phyloP scores from a whole-genome alignment of 805 yeast genomes.

The Starmerella potacharoeniae region DNA sequence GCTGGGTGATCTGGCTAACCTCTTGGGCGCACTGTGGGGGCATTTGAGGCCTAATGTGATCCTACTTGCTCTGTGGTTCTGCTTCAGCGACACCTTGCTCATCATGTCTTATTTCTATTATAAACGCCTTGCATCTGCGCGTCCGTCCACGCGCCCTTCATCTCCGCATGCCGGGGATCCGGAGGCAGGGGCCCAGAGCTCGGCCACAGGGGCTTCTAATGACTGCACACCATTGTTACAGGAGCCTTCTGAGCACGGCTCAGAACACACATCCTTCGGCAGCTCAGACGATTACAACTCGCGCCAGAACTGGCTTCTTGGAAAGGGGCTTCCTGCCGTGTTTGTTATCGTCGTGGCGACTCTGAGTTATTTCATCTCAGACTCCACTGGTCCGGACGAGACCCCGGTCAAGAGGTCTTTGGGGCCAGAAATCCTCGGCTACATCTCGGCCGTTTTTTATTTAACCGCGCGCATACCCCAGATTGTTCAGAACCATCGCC shows the following conservation, averaged over 20 bases:
- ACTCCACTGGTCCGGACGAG: conserved; percentile 16
- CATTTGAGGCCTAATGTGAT: conserved; percentile 57
- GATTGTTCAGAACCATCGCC: conserved; percentile 61
- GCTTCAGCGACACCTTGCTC: conserved; percentile 54
- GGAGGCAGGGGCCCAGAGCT: not conserved
- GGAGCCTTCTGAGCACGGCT: conserved; percentile 1
- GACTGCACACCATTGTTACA: conserved; percentile 28
- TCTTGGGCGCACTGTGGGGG: conserved; percentile 62
- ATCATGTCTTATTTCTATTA: conserved; percentile 51
- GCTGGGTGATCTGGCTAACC: conserved; percentile 57
- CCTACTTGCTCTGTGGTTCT: conserved; percentile 64
- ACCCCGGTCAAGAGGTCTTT: conserved; percentile 31
- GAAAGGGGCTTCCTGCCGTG: conserved; percentile 45
- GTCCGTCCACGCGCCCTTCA: not conserved
- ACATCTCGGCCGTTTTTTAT: conserved; percentile 55
- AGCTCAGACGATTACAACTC: conserved; percentile 20
- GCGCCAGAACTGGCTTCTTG: conserved; percentile 18
- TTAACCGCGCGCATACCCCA: conserved; percentile 77
- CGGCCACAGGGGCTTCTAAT: not conserved
- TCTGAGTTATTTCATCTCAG: conserved; percentile 45
- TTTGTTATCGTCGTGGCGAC: conserved; percentile 55
- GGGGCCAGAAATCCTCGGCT: conserved; percentile 63
- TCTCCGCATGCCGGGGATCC: not conserved
- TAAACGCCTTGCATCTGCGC: conserved; percentile 14
- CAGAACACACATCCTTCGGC: not conserved